phyloP scores from a whole-genome alignment of 352 stramenopile species.

The Globisporangium takayamanum region DNA sequence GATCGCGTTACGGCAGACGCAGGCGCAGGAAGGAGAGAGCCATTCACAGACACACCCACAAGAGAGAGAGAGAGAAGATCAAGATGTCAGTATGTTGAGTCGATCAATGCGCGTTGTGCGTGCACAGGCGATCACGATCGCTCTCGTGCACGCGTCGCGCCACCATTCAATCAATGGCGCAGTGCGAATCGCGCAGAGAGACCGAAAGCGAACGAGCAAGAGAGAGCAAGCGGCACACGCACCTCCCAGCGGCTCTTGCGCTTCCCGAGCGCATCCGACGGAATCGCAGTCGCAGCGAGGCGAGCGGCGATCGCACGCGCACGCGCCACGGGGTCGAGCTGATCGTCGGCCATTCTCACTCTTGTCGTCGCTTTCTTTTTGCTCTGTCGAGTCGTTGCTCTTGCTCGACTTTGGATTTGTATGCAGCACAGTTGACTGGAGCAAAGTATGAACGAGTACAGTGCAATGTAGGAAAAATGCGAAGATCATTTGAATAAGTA shows the following conservation, averaged over 20 bases:
- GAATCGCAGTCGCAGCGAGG: constrained; percentile 63
- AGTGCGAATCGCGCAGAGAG: too few relatives aligned
- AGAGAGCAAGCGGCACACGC: constrained; percentile 13
- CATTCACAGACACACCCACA: too few relatives aligned
- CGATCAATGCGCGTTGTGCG: too few relatives aligned
- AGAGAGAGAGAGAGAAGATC: too few relatives aligned
- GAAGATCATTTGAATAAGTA: not conserved
- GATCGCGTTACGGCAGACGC: too few relatives aligned
- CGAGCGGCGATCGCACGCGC: constrained; percentile 80
- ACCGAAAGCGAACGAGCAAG: not conserved
- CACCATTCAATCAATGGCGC: too few relatives aligned
- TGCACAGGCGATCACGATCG: too few relatives aligned
- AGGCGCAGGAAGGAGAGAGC: too few relatives aligned
- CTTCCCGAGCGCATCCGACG: constrained; percentile 67
- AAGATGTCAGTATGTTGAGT: too few relatives aligned
- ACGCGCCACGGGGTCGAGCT: constrained; percentile 63
- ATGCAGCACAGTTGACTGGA: not conserved
- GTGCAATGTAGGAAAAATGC: too few relatives aligned
- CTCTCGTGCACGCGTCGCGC: too few relatives aligned
- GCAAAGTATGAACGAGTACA: not conserved
- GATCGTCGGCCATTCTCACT: constrained; percentile 31
- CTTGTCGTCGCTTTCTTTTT: not conserved
- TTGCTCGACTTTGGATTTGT: constrained; percentile 3
- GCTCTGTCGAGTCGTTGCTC: not conserved
- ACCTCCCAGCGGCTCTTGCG: constrained; percentile 84